Evolutionary conservation across 352 stramenopile genomes (phyloP), one percentile per base, ranked within the genome.

Genomic region (Peronospora tabacina): DNA sequence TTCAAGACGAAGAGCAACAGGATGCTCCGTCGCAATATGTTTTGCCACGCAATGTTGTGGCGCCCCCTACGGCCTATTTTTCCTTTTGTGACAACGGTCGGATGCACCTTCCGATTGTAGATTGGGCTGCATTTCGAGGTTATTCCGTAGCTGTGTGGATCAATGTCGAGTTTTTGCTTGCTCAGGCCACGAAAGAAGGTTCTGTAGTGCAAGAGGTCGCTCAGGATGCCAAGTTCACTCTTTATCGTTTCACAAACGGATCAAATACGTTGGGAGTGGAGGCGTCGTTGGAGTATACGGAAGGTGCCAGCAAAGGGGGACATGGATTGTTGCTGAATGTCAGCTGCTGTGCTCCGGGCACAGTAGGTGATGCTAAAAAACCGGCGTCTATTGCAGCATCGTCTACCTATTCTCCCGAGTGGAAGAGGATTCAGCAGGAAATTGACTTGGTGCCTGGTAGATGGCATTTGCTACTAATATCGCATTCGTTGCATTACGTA

Each of bases 81-180:
- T 62, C 51, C 26, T 82, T 92, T 32, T 68, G 45, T 3, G 71
- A 72, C 12, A 83, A 75, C 19, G 72, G 77, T 11, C 59, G 64
- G n/a, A 81, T 93, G 68, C 66, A 84, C 38, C 53, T 93, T 22
- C 82, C 82, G 4, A 72, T 86, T 17, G 64, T 93, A 26, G 75
- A 89, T 53, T 93, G 82, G 82, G 68, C 63, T 13, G 65, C 70
- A 13, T 93, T 93, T 51, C 75, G 82, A 19, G 79, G 79, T 0
- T 93, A 89, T 57, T 82, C 82, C 3, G 64, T 93, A 19, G 74
- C 75, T 29, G 32, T 93, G 17, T 93, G 82, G 82, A 61, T 90
- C 32, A 72, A 80, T 35, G 54, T 85, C 11, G 66, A 70, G 24
- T 75, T 75, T 36, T 56, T 33, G 44, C 7, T 63, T 10, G 36